These are phyloP conservation scores for Citrus mangshanensis DNA, from an alignment of 345 rosid species.

Conservation along the genomic window DNA sequence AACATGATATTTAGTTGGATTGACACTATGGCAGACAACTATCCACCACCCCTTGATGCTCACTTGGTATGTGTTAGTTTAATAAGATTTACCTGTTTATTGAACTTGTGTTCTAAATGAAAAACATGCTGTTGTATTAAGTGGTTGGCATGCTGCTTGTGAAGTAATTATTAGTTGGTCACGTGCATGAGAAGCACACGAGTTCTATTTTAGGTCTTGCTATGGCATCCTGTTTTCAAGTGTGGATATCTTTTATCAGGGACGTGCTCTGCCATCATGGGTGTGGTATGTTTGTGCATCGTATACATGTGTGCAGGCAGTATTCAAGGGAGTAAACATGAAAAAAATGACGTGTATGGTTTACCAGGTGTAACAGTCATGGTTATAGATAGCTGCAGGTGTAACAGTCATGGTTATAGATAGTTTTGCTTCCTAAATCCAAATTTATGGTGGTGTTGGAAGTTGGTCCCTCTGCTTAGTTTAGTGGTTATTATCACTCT, in stretches of 20 bases:
- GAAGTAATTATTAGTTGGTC: not conserved
- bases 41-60: constrained; percentile 99
- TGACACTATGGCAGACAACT: constrained; percentile 84
- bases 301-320: not conserved
- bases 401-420: not conserved
- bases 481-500: not conserved
- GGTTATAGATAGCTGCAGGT: not conserved
- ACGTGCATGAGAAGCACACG: not conserved
- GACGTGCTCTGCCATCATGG: no score
- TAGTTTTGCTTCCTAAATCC: not conserved
- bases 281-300: no score
- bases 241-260: not conserved
- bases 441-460: not conserved
- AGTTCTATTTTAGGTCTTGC: not conserved
- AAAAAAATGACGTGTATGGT: not conserved
- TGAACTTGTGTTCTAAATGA: constrained; percentile 3
- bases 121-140: not conserved
- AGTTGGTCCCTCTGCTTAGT: not conserved
- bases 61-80: constrained; percentile 70
- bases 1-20: constrained; percentile 99
- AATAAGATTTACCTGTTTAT: not conserved
- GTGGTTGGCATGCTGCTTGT: not conserved
- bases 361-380: not conserved
- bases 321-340: not conserved
- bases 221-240: not conserved